Base-by-base conservation (phyloP, 1,284 basidiomycete species). In the Cryptococcus hybrid region DNA sequence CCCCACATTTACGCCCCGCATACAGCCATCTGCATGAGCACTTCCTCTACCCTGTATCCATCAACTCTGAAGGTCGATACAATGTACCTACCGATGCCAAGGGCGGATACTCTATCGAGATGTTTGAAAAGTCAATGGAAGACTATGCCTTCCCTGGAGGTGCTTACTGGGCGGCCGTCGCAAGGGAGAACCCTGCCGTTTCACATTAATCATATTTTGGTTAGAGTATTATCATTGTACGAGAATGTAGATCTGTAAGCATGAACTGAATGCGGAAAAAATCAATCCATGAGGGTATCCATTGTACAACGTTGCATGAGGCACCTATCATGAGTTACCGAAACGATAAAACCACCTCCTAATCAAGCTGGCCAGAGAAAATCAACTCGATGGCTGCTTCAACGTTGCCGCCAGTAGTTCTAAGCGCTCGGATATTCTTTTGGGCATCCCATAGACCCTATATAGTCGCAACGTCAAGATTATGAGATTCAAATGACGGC, bases 381-480 rank as follows among this genome's bases (percentile, higher is more conserved):
- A 95, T 92, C 71, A 94, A 90, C 78, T 94, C 92, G 66, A 95
- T 89, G 42, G 92, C 91, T 34, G 87, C 84, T 73, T 93, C 85
- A 36, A 95, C 90, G 69, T 93, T 92, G 5, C 92, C 92, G 18
- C 85, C 91, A 0, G 90, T 93, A 48, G 89, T 89, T 35, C 90
- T 82, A 54, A 95, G 79, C 8, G 92, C 91, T 18, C 90, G 82
- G n/a, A 95, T 82, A 71, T 95, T 95, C 82, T 93, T 90, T 50
- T 84, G 76, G 8, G 90, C 90, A 61, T 93, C 89, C 78, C 90
- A 87, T 64, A 94, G 73, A 84, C 92, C 90, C 87, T 90, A 63
- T 15, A 44, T 45, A 24, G 24, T 24, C 51, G 24, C 15, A 30
- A 42, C 43, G 9, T 57, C 52, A 43, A 56, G 24, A 24, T 24